Conservation (phyloP, 2,329 filamentous ascomycete genomes). For the Fusarium solani-melongenae region DNA sequence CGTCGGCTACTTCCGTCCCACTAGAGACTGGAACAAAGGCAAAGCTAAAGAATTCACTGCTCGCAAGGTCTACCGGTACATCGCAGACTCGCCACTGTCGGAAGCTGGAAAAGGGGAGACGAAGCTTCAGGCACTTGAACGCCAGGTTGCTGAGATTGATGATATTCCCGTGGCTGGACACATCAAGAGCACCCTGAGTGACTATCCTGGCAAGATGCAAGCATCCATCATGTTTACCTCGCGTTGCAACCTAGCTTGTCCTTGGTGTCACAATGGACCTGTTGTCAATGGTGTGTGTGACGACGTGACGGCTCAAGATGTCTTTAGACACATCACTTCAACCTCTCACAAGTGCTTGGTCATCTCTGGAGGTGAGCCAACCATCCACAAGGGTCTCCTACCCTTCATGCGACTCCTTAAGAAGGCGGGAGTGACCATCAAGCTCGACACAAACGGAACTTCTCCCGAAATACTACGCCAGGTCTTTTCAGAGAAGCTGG, state of each 20-base stretch:
- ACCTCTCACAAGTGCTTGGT: slow-evolving; percentile 36
- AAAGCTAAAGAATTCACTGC: slow-evolving; percentile 33
- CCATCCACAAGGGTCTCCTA: slow-evolving; percentile 37
- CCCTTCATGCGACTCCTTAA: slow-evolving; percentile 33
- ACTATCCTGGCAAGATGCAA: slow-evolving; percentile 39
- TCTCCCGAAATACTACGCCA: background rate
- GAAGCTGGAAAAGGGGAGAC: background rate
- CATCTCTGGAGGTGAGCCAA: slow-evolving; percentile 37
- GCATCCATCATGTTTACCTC: slow-evolving; percentile 41
- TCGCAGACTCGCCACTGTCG: background rate
- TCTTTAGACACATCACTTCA: slow-evolving; percentile 30
- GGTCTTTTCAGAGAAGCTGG: slow-evolving; percentile 17
- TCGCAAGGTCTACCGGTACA: slow-evolving; percentile 33
- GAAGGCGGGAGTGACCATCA: slow-evolving; percentile 15
- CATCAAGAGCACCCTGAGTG: slow-evolving; percentile 35
- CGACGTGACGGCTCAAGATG: slow-evolving; percentile 13
- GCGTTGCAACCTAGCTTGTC: slow-evolving; percentile 35
- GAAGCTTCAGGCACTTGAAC: slow-evolving; percentile 7
- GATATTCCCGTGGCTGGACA: slow-evolving; percentile 35
- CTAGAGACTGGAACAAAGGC: slow-evolving; percentile 38
- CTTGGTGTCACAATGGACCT: slow-evolving; percentile 40
- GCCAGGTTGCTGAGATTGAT: slow-evolving; percentile 10
- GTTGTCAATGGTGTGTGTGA: slow-evolving; percentile 33
- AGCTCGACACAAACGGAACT: slow-evolving; percentile 39
- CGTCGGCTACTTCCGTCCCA: slow-evolving; percentile 37